Percentiles rank a stretch among this genome's conserved stretches.
Evolutionary conservation across 2,329 filamentous ascomycete species (phyloP).

Genomic region (Nigrospora sphaerica): DNA sequence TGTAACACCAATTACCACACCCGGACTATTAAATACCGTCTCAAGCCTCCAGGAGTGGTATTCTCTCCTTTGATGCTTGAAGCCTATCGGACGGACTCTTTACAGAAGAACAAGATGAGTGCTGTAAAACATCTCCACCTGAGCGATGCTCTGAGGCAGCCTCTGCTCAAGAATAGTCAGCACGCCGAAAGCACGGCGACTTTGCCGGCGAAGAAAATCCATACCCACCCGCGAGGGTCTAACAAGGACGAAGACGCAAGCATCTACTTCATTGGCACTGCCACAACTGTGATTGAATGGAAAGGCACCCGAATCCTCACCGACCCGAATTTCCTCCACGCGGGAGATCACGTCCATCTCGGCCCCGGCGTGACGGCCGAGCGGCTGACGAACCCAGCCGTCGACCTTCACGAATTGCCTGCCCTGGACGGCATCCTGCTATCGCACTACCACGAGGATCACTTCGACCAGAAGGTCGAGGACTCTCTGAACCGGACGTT

Average conservation of each 20-base stretch:
- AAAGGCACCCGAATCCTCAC: conserved; percentile 45
- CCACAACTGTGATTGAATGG: conserved; percentile 50
- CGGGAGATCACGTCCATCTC: conserved; percentile 59
- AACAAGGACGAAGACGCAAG: conserved; percentile 28
- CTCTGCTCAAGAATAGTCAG: conserved; percentile 19
- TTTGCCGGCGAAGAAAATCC: conserved; percentile 14
- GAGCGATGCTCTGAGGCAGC: conserved; percentile 16
- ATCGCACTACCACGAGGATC: conserved; percentile 55
- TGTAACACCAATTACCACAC: no score
- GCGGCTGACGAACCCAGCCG: conserved; percentile 49
- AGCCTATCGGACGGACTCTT: conserved; percentile 5
- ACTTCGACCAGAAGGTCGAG: conserved; percentile 33
- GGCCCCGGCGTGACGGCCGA: conserved; percentile 53
- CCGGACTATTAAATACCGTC: no score
- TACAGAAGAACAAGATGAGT: conserved; percentile 8
- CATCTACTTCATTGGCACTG: conserved; percentile 48
- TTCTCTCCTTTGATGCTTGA: no score
- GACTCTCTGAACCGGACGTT: conserved; percentile 36
- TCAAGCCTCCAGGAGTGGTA: no score
- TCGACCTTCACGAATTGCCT: conserved; percentile 53
- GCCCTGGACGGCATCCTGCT: conserved; percentile 52
- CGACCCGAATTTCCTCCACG: conserved; percentile 59
- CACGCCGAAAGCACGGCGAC: conserved; percentile 7
- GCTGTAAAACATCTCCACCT: conserved; percentile 15
- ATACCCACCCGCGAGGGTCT: conserved; percentile 14